Evolutionary conservation across 768 basidiomycete species (phyloP), one percentile per base, ranked within the genome.

Genomic region (Mycena rosella): DNA sequence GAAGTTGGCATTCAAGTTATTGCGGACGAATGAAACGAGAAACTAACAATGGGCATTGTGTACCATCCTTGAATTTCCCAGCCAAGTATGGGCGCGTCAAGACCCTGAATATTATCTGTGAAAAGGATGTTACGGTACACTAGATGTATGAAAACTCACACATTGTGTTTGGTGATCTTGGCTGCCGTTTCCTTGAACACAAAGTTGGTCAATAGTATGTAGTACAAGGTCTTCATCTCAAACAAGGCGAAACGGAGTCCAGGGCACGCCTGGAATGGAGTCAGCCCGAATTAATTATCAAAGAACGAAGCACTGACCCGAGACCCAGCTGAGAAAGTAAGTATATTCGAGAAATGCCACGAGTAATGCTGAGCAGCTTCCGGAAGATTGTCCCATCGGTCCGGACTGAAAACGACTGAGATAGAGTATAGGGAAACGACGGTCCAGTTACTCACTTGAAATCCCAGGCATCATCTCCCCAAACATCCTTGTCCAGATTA

Each of bases 221-320:
- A 93, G 13, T 94, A 73, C 74, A 95, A 90, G 0, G 87, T 84
- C 79, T 95, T 95, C 70, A 94, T 89, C 80, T 96, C 93, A 60
- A 95, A 92, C 75, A 94, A 80, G 7, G 94, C 92, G 76, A 96
- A 94, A 26, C 90, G 88, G 81, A 92, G 84, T 4, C 94, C 94
- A 54, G 94, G 91, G 74, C 94, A 95, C 1, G 92, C 91, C 94
- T 95, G 57, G 65, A 63, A 42, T 27, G 17, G 65, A n/a, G n/a
- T n/a, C 60, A 40, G 56, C 32, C 26, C 53, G 27, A 67, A 30
- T 60, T 49, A 38, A 52, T 18, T 51, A 60, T 30, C n/a, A 32
- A 48, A 36, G 34, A 58, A 22, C 27, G 17, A 29, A 22, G 54
- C 3, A 83, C 92, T 65, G 76, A 93, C 94, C 54, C 94, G 85